Conservation (phyloP, 768 basidiomycete genomes). For the Suillus clintonianus region DNA sequence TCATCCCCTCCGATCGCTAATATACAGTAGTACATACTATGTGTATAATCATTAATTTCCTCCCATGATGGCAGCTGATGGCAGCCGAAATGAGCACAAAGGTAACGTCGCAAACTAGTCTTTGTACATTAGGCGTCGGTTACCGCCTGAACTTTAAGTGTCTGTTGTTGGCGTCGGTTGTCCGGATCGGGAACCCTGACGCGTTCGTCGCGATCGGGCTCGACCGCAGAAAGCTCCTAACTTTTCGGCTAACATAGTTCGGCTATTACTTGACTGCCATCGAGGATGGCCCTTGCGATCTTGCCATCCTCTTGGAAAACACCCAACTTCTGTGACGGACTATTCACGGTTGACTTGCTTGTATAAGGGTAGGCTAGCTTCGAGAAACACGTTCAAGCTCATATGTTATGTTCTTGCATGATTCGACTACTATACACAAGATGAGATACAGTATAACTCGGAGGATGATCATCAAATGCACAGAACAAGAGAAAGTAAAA, state of each 20-base stretch:
- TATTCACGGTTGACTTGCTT: background rate
- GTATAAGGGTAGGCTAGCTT: background rate
- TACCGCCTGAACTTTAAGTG: background rate
- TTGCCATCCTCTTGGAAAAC: too few relatives aligned
- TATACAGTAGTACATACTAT: constrained; percentile 20
- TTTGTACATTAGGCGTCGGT: background rate
- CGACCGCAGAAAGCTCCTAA: too few relatives aligned
- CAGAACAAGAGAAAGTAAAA: constrained; percentile 3
- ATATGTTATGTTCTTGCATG: background rate
- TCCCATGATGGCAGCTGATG: background rate
- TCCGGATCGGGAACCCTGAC: background rate
- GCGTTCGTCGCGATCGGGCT: background rate
- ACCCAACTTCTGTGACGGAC: background rate
- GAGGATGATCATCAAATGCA: constrained; percentile 13
- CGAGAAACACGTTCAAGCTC: background rate
- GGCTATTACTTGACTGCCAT: background rate
- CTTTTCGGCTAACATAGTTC: too few relatives aligned
- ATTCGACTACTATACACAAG: background rate
- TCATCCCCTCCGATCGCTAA: constrained; percentile 4
- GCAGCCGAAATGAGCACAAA: background rate
- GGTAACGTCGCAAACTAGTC: background rate
- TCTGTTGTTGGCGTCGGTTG: too few relatives aligned
- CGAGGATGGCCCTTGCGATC: background rate
- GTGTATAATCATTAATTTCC: constrained; percentile 11
- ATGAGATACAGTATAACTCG: background rate